A percentile compares a stretch with the other conserved stretches of the same genome.
phyloP scores from a whole-genome alignment of 2,329 filamentous ascomycete species.

The Coniochaeta hoffmannii region DNA sequence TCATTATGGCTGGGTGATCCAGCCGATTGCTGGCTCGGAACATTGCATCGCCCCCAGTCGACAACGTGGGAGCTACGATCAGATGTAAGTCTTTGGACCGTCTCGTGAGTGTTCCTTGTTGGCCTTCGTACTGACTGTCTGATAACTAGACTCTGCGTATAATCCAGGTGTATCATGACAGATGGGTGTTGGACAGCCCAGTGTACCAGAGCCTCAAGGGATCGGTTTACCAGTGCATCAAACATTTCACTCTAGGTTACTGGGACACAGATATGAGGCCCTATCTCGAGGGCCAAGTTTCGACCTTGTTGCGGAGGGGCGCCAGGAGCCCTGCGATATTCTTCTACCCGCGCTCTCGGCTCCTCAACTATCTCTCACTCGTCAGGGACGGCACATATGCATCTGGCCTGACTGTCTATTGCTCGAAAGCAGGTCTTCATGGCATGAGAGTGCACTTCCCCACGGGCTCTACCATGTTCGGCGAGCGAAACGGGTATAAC shows the following conservation, averaged over 20 bases:
- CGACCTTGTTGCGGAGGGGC: neutral
- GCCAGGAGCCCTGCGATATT: neutral
- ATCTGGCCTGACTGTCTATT: neutral
- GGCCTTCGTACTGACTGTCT: neutral
- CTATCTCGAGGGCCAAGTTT: neutral
- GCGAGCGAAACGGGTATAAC: neutral
- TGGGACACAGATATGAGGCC: neutral
- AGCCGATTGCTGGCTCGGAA: neutral
- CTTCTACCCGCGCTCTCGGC: neutral
- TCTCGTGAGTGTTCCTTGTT: neutral
- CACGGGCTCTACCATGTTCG: neutral
- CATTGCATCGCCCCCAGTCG: neutral
- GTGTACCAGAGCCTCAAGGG: no score
- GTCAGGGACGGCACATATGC: neutral
- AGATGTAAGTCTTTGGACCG: neutral
- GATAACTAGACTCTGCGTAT: neutral
- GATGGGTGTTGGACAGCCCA: no score
- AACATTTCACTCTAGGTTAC: neutral
- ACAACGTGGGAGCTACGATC: neutral
- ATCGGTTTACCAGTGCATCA: neutral
- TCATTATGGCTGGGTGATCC: neutral
- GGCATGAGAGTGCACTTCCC: neutral
- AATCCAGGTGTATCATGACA: neutral
- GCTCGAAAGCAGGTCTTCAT: neutral
- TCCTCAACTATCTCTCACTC: neutral